These are phyloP conservation scores for Pseudocercospora vitis DNA, from an alignment of 2,329 filamentous ascomycete species.

Conservation along the genomic window DNA sequence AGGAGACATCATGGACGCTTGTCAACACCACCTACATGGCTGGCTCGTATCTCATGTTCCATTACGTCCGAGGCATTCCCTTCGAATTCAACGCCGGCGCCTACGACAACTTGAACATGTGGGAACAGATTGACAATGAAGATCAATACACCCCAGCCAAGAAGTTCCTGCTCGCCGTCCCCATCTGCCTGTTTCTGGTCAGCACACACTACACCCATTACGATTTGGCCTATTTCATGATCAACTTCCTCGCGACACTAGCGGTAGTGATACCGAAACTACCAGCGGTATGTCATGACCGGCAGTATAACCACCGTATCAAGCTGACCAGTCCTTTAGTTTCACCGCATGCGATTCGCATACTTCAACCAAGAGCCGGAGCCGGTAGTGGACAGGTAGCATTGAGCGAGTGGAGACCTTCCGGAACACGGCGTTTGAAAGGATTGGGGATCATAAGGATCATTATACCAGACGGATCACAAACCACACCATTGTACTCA, in stretches of 20 bases:
- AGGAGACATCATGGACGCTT: constrained; percentile 97
- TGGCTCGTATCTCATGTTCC: constrained; percentile 98
- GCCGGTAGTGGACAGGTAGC: constrained; percentile 27
- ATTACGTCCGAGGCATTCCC: constrained; percentile 94
- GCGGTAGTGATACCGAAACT: constrained; percentile 95
- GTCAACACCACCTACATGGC: constrained; percentile 99
- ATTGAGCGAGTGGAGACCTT: constrained; percentile 8
- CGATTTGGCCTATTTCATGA: constrained; percentile 92
- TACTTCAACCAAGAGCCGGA: constrained; percentile 38
- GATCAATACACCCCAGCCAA: constrained; percentile 98
- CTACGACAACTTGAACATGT: constrained; percentile 99
- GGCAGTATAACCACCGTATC: neutral
- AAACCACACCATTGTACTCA: constrained; percentile 16
- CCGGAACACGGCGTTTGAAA: constrained; percentile 21
- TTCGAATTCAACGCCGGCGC: constrained; percentile 99
- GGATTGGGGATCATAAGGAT: constrained; percentile 18
- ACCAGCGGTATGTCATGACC: constrained; percentile 70
- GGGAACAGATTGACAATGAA: constrained; percentile 99
- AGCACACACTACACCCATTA: constrained; percentile 99
- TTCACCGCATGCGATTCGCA: constrained; percentile 41
- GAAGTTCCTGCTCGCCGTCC: constrained; percentile 94
- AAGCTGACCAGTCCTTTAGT: constrained; percentile 29
- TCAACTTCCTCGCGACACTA: constrained; percentile 92
- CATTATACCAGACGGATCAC: constrained; percentile 21
- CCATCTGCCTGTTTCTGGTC: constrained; percentile 88